Evolutionary conservation across 2,329 filamentous ascomycete species (phyloP).

Genomic region (Helicocarpus griseus): DNA sequence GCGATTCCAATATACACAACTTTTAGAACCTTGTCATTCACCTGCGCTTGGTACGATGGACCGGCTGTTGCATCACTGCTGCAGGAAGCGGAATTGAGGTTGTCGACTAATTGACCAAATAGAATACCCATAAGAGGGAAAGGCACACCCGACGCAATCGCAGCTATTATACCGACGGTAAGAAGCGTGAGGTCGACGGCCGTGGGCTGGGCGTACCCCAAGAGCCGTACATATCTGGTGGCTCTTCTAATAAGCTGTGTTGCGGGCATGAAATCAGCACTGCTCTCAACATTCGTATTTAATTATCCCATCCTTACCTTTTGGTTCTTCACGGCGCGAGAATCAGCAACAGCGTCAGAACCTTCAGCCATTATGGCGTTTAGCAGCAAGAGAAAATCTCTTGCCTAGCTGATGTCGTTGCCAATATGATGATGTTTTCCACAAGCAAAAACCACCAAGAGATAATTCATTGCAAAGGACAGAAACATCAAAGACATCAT

Average conservation of each 20-base stretch:
- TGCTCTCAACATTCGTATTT: background rate
- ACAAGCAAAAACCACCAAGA: background rate
- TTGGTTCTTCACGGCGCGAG: background rate
- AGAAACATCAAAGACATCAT: background rate
- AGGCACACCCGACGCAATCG: conserved; percentile 22
- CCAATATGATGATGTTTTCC: background rate
- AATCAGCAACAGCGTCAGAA: background rate
- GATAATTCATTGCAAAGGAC: background rate
- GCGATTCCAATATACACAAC: conserved; percentile 51
- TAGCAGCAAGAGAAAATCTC: background rate
- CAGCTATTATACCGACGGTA: conserved; percentile 16
- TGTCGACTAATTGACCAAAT: conserved; percentile 23
- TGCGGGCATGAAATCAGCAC: background rate
- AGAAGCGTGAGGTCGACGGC: conserved; percentile 12
- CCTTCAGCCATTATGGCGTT: background rate
- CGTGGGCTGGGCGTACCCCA: conserved; percentile 13
- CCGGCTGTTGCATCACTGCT: background rate
- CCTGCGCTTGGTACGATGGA: conserved; percentile 28
- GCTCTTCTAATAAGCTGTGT: conserved; percentile 1
- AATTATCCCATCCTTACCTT: background rate
- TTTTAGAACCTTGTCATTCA: conserved; percentile 45
- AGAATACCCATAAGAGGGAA: conserved; percentile 23
- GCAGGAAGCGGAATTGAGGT: conserved; percentile 20
- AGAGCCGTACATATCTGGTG: conserved; percentile 10
- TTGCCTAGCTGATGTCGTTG: background rate